Evolutionary conservation across 139 green algal species (phyloP), one percentile per base, ranked within the genome.

Genomic region (Micractinium sp.): DNA sequence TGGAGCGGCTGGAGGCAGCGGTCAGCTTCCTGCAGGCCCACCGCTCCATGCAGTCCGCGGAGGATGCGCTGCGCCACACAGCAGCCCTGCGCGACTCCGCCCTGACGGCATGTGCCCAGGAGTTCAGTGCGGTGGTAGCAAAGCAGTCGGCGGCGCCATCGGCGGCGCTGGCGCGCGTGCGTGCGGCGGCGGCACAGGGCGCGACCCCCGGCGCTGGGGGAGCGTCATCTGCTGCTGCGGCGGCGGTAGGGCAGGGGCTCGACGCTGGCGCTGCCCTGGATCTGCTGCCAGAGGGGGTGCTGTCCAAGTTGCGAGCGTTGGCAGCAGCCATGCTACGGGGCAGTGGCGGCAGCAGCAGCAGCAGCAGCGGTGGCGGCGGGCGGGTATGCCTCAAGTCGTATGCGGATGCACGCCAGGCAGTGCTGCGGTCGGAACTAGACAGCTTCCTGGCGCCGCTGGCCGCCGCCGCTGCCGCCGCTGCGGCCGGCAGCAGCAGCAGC

Each of bases 11-110:
- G 60, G 91, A 93, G 7, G 75, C 41, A 7, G 85, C 89, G 31
- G 90, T 91, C 66, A 36, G 78, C 39, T 93, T 92, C 41, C 85
- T 93, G 33, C 39, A 87, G 75, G 31, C 87, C 18, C 89, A 93
- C 84, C 89, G 89, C 89, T 92, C 33, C 31, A 79, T 93, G 89
- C 66, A 73, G 29, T 83, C 81, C 16, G 84, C 91, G 12, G 91
- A 90, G 5, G 67, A 86, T 38, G 91, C 89, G 66, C 87, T 91
- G 69, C 38, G 66, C 0, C 80, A 88, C 66, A 88, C 89, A 1
- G 80, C 86, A 7, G 91, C 84, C 9, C 89, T 93, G 81, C 88
- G 81, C 3, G 79, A 87, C 53, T 66, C 85, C 56, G 91, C 80
- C 33, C 47, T 90, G 87, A 36, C 84, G 20, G 67, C 66, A 23